Evolutionary conservation across 768 basidiomycete genomes (phyloP), one percentile per base, ranked within the genome.

Genomic region (Boletus tomentosulus): DNA sequence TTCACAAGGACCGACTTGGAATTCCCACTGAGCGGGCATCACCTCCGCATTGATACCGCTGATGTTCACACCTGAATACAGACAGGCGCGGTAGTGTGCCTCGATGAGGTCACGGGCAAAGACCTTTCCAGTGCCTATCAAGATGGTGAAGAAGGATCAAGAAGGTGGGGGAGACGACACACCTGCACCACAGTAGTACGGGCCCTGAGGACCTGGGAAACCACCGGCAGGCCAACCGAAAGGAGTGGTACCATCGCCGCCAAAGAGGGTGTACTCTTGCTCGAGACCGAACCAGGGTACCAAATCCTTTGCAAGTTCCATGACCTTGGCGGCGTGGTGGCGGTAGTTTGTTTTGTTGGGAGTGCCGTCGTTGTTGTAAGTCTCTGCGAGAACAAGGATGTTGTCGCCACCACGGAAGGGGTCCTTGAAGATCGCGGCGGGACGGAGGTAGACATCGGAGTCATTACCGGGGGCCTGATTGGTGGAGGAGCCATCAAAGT

Each of bases 1-100:
- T 71, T 91, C 89, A 66, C 96, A 98, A 30, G 97, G 97, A 50
- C 97, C 96, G 62, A 99, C 93, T 74, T 99, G 97, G 89, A 96
- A 99, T 77, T 99, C 97, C 97, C 97, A 99, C 73, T 99, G 97
- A 52, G 95, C 86, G 15, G 97, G 96, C 96, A 98, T 98, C 57
- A 98, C 96, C 76, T 98, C 97, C 56, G 96, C 96, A 72, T 98
- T 99, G 78, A 99, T 98, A 69, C 97, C 97, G 61, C 91, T 93
- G 76, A 98, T 98, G 78, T 93, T 94, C 76, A 99, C 82, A 62
- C 94, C 95, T 52, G 94, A 75, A 70, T 96, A 95, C 50, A 96
- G 83, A 72, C 95, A 97, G 54, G 92, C 91, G 59, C 94, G 92
- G 78, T 98, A 98, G 78, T 99, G 97, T 35, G 97, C 97, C 77